phyloP scores from a whole-genome alignment of 2,329 filamentous ascomycete species.

The Aspergillus puulaauensis region DNA sequence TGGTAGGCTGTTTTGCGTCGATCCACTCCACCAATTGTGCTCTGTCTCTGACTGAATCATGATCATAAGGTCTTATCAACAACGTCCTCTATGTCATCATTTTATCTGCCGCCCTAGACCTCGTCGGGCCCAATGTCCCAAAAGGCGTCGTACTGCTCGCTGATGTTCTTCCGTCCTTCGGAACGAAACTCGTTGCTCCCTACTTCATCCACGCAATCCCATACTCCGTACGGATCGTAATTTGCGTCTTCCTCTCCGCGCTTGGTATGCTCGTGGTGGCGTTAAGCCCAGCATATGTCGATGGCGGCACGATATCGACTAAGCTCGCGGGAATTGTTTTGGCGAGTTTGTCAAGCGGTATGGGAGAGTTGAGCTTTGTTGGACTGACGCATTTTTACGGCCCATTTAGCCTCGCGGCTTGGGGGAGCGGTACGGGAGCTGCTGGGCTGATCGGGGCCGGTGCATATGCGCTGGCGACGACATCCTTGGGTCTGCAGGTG shows the following conservation, averaged over 20 bases:
- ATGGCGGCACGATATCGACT: conserved; percentile 61
- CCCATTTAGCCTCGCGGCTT: conserved; percentile 78
- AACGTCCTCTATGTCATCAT: conserved; percentile 98
- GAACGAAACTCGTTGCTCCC: conserved; percentile 82
- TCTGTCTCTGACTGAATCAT: background rate
- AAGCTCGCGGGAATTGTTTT: conserved; percentile 83
- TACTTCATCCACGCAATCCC: conserved; percentile 91
- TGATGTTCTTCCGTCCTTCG: conserved; percentile 86
- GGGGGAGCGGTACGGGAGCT: conserved; percentile 89
- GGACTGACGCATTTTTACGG: conserved; percentile 93
- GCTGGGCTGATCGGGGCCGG: conserved; percentile 85
- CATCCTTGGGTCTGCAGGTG: conserved; percentile 73
- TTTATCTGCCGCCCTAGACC: conserved; percentile 89
- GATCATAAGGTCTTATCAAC: conserved; percentile 73
- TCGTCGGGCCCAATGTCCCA: conserved; percentile 81
- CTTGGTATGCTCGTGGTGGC: conserved; percentile 87
- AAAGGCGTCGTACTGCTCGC: conserved; percentile 92
- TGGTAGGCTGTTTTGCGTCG: conserved; percentile 54
- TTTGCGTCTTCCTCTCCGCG: conserved; percentile 74
- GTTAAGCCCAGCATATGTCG: conserved; percentile 63
- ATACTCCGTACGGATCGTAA: conserved; percentile 71
- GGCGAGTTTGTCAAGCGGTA: conserved; percentile 81
- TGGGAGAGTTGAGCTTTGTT: conserved; percentile 86
- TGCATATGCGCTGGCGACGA: conserved; percentile 82
- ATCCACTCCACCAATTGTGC: background rate